A percentile compares a stretch with the other conserved stretches of the same genome.
phyloP scores from a whole-genome alignment of 225 moss, liverwort and hornwort genomes.

The Rhytidiadelphus loreus region DNA sequence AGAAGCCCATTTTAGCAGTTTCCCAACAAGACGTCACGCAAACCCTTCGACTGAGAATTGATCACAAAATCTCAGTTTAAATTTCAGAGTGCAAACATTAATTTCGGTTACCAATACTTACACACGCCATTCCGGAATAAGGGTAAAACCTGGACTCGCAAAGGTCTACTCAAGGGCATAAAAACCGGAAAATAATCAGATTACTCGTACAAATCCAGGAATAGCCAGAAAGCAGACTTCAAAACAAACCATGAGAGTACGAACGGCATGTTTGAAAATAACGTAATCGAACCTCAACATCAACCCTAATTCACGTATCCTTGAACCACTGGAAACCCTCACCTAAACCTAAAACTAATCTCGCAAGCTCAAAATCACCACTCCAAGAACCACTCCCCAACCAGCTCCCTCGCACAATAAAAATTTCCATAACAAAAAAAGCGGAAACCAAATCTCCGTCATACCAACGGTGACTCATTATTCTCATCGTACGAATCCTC shows the following conservation, averaged over 20 bases:
- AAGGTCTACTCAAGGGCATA: neutral
- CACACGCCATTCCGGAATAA: neutral
- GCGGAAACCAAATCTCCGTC: neutral
- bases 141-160: neutral
- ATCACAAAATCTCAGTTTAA: neutral
- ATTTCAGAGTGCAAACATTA: neutral
- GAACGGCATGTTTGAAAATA: neutral
- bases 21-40: neutral
- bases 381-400: neutral
- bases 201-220: neutral
- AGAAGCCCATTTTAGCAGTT: neutral
- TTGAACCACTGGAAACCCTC: neutral
- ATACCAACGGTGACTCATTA: slow-evolving; percentile 52
- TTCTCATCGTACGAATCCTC: slow-evolving; percentile 41
- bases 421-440: neutral
- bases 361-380: neutral
- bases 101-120: neutral
- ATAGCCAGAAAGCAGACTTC: neutral
- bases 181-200: neutral
- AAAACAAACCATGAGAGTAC: neutral
- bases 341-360: neutral
- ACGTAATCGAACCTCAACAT: neutral
- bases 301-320: neutral
- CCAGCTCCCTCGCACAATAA: neutral
- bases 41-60: neutral